phyloP scores from a whole-genome alignment of 345 rosid genomes.

The Hypericum androsaemum region DNA sequence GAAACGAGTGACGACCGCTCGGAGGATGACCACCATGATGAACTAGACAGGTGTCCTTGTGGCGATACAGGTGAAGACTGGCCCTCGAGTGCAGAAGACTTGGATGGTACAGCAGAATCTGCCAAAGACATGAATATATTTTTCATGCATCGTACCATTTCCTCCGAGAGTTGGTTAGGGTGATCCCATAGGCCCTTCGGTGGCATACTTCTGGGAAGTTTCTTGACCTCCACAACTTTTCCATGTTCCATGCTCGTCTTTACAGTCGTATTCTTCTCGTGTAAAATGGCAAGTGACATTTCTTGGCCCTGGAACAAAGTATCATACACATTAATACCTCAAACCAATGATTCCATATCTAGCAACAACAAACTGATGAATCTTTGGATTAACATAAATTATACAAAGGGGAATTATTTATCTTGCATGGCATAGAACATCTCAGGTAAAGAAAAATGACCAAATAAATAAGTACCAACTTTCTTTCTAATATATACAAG shows the following conservation, averaged over 20 bases:
- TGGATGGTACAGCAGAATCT: conserved; percentile 35
- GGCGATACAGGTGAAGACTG: conserved; percentile 57
- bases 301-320: conserved; percentile 31
- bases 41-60: conserved; percentile 68
- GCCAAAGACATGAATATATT: conserved; percentile 78
- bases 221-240: conserved; percentile 23
- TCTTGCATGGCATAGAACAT: too few species aligned
- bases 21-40: conserved; percentile 62
- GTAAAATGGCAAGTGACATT: conserved; percentile 19
- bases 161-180: conserved; percentile 73
- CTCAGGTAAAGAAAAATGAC: too few species aligned
- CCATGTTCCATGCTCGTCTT: conserved; percentile 18
- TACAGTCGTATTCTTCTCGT: conserved; percentile 22
- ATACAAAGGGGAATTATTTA: too few species aligned
- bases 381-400: too few species aligned
- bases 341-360: too few species aligned
- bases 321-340: conserved; percentile 8
- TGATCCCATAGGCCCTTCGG: conserved; percentile 54
- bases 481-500: too few species aligned
- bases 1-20: conserved; percentile 40
- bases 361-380: too few species aligned
- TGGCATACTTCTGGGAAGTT: conserved; percentile 41
- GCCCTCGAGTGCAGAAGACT: conserved; percentile 41
- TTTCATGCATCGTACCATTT: conserved; percentile 91
- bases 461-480: too few species aligned